Base-by-base conservation (phyloP, 2,329 filamentous ascomycete genomes). In the Zasmidium angulare region DNA sequence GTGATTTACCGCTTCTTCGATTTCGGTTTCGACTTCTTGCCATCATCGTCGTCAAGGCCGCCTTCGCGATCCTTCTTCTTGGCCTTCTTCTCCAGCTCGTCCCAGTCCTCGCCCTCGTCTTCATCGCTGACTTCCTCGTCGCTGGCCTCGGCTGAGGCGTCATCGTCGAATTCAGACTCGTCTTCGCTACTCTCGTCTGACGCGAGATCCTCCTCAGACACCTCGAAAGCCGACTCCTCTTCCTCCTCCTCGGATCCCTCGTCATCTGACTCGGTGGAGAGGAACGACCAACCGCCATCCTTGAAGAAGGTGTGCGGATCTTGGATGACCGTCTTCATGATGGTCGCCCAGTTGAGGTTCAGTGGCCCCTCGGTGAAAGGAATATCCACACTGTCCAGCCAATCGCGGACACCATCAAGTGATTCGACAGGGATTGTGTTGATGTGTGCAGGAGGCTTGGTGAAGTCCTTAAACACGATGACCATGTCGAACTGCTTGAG, bases 401-500 rank as follows among this genome's bases (percentile, higher is more conserved):
- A 99, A 72, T 99, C 96, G 77, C 98, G 98, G 66, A 99, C 93
- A 55, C 91, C 88, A 68, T 99, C 95, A 2, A 99, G 83, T 2
- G 89, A 91, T 73, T 99, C 95, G 22, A 99, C 91, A 0, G 95
- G 96, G 64, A 99, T 98, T 6, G 95, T 99, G 78, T 99, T 99
- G 81, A 99, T 89, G 75, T 99, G 95, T 58, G 89, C 89, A 1
- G 93, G 93, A 2, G 91, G 78, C n/a, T 93, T 86, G 55, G 89
- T 86, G 77, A 96, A 98, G 78, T 99, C 95, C 72, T 98, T 98
- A 82, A 96, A 98, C 40, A 99, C 90, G 71, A 98, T 93, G 20
- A 99, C 95, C 76, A 99, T 87, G 77, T 99, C 95, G 75, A 99
- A 99, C 77, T 99, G 99, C 82, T 98, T 97, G 62, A 99, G 83